These are phyloP conservation scores for Hericium coralloides DNA, from an alignment of 768 basidiomycete species.

Conservation along the genomic window DNA sequence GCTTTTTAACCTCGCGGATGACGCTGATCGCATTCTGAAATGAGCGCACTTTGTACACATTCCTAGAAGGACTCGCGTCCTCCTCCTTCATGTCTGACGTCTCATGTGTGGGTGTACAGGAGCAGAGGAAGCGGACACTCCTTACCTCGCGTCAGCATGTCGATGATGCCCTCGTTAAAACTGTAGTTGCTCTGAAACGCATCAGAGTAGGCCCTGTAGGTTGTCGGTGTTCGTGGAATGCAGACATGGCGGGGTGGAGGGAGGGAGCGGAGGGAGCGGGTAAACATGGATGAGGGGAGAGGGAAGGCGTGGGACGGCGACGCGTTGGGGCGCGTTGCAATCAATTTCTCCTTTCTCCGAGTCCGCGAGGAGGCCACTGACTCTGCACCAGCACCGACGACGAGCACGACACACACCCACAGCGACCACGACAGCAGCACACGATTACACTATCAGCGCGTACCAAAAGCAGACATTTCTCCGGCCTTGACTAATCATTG, in stretches of 20 bases:
- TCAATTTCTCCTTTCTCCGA: background rate
- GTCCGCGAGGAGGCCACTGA: background rate
- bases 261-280: background rate
- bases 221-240: background rate
- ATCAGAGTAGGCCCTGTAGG: background rate
- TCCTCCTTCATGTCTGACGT: constrained; percentile 11
- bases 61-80: constrained; percentile 5
- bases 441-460: background rate
- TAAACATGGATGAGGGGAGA: constrained; percentile 4
- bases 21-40: constrained; percentile 9
- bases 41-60: constrained; percentile 15
- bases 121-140: constrained; percentile 1
- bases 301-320: background rate
- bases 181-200: constrained; percentile 1
- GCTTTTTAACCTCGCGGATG: constrained; percentile 2
- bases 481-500: background rate
- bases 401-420: background rate
- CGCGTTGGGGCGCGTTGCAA: constrained; percentile 4
- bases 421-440: background rate
- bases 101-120: background rate
- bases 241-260: background rate
- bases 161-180: constrained; percentile 30
- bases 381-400: background rate
- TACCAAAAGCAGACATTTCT: background rate
- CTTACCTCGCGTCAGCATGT: constrained; percentile 35